Evolutionary conservation across 176 grass and related monocot genomes (phyloP), one percentile per base, ranked within the genome.

Genomic region (Oryza australiensis): DNA sequence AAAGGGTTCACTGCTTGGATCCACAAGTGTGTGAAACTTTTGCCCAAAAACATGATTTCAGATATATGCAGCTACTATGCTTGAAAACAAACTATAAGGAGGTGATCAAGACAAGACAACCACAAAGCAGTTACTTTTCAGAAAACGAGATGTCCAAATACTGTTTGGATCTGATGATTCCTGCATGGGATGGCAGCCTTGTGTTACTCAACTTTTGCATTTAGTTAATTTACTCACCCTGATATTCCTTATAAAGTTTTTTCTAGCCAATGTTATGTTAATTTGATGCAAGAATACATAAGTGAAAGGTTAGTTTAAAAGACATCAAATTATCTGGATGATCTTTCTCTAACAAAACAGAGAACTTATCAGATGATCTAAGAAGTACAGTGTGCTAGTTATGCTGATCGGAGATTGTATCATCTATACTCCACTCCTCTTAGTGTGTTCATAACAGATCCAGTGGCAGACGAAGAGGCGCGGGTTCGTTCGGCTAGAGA

Each of bases 1-100:
- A 64, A 79, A 62, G 34, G 57, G 16, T 79, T 46, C 66, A 35
- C 29, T 86, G 9, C 33, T 32, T 73, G 43, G 24, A 73, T 86
- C 41, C 62, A 65, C 8, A 41, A 53, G 24, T 30, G 69, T 41
- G 0, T n/a, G 35, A 40, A 68, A 34, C 30, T 67, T 79, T 67
- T 35, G 22, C 35, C 20, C n/a, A 2, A 16, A 66, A 68, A 53
- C 29, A 23, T 34, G 27, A 49, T 51, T 24, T 24, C 20, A 45
- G 12, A 45, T 45, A 7, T 12, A 67, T 71, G 74, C 37, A 64
- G 38, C 53, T 49, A 46, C 71, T 45, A 74, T 74, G 69, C 59
- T 74, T 26, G 59, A 49, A 13, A 74, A 83, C 27, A 33, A 83
- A 62, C 40, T 78, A 42, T 20, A 26, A 35, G 20, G 43, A 80